A percentile compares a stretch with the other conserved stretches of the same genome.
Evolutionary conservation across 495 filamentous ascomycete species (phyloP).

Genomic region (Cladorrhinum samala): DNA sequence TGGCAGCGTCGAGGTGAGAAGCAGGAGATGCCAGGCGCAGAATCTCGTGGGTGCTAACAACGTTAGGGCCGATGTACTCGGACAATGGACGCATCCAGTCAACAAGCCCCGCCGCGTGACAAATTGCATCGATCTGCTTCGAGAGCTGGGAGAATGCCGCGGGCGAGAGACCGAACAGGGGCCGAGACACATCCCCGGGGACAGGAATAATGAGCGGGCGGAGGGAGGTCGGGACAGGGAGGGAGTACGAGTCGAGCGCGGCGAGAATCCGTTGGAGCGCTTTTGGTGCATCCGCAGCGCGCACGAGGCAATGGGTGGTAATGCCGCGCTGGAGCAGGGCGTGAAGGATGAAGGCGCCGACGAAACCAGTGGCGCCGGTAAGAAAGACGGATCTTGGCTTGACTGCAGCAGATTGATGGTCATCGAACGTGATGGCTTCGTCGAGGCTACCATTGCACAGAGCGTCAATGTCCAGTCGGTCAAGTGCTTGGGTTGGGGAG

Average conservation of each 20-base stretch:
- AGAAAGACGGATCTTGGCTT: conserved; percentile 18
- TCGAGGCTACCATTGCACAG: conserved; percentile 20
- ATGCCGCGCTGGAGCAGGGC: conserved; percentile 24
- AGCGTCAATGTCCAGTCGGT: conserved; percentile 11
- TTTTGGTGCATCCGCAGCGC: conserved; percentile 13
- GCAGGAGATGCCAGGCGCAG: conserved; percentile 28
- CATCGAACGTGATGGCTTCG: conserved; percentile 18
- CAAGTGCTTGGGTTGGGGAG: not conserved
- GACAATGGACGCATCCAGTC: conserved; percentile 32
- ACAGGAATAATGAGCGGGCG: conserved; percentile 18
- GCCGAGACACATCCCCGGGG: conserved; percentile 23
- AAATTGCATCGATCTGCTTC: conserved; percentile 22
- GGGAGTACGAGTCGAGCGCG: conserved; percentile 17
- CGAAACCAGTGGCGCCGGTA: conserved; percentile 31
- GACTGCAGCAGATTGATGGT: conserved; percentile 6
- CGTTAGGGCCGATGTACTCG: conserved; percentile 31
- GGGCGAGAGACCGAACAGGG: conserved; percentile 21
- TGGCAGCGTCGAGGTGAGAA: too few relatives aligned
- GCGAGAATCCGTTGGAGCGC: conserved; percentile 15
- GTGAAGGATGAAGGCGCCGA: conserved; percentile 29
- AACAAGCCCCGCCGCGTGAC: conserved; percentile 28
- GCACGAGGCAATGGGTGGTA: conserved; percentile 22
- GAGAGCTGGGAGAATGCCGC: conserved; percentile 23
- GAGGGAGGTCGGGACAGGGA: conserved; percentile 22
- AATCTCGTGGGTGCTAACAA: conserved; percentile 30